Conservation (phyloP, 768 basidiomycete species). For the Tricholoma sp. region DNA sequence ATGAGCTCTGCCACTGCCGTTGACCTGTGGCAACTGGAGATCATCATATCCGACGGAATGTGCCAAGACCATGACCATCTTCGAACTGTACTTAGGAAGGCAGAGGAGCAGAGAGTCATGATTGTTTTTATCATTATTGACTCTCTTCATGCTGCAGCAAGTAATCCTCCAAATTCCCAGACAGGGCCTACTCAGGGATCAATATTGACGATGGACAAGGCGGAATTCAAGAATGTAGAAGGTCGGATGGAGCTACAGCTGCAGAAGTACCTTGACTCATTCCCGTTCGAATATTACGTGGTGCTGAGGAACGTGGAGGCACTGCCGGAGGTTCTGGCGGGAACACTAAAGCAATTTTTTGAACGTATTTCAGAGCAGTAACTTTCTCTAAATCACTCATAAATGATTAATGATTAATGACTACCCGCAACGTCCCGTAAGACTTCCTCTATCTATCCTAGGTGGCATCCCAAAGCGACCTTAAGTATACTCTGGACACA, state of each 20-base stretch:
- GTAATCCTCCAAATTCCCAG: conserved; percentile 11
- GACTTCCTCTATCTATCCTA: too few relatives aligned
- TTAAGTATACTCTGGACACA: too few relatives aligned
- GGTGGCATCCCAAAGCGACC: too few relatives aligned
- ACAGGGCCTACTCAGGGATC: conserved; percentile 49
- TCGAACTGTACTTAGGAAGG: conserved; percentile 72
- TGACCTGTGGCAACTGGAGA: conserved; percentile 95
- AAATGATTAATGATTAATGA: too few relatives aligned
- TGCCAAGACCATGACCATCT: conserved; percentile 93
- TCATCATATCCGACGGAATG: conserved; percentile 99
- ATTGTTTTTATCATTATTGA: conserved; percentile 96
- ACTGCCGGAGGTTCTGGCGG: conserved; percentile 83
- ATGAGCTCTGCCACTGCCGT: conserved; percentile 59
- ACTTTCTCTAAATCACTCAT: conserved; percentile 5
- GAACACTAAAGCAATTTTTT: conserved; percentile 90
- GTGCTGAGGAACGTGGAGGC: conserved; percentile 89
- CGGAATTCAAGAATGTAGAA: conserved; percentile 75
- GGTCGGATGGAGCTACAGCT: conserved; percentile 85
- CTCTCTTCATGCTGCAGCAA: conserved; percentile 53
- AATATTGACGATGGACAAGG: conserved; percentile 91
- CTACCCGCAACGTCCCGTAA: too few relatives aligned
- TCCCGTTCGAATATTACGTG: conserved; percentile 97
- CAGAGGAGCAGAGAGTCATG: conserved; percentile 88
- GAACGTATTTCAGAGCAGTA: conserved; percentile 76
- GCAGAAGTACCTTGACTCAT: conserved; percentile 88